Evolutionary conservation across 2,329 filamentous ascomycete genomes (phyloP).

Genomic region (Hypomyces rosellus): DNA sequence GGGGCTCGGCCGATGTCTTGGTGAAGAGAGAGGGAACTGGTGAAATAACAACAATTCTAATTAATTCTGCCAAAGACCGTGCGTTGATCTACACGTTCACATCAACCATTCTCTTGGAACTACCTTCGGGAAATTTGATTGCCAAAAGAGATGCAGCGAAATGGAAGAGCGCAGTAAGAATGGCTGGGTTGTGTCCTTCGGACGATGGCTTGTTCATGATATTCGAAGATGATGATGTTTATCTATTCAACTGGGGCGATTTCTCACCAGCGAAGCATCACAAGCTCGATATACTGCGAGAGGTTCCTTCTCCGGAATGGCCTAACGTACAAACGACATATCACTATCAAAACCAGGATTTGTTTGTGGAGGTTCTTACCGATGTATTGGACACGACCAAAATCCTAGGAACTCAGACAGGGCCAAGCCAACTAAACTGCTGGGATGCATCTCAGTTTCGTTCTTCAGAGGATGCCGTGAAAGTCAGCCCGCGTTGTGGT

Average conservation of each 20-base stretch:
- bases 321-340: background rate
- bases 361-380: background rate
- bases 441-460: background rate
- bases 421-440: background rate
- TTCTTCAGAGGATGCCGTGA: background rate
- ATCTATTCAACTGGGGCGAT: constrained; percentile 1
- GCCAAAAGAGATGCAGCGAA: background rate
- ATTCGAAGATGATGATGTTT: background rate
- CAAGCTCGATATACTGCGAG: background rate
- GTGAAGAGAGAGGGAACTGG: background rate
- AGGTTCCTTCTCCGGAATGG: background rate
- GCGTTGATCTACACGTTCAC: background rate
- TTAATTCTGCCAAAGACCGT: constrained; percentile 4
- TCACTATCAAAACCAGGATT: background rate
- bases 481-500: background rate
- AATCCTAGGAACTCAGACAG: too few relatives aligned
- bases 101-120: background rate
- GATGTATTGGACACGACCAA: too few relatives aligned
- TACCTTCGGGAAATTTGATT: constrained; percentile 2
- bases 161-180: background rate
- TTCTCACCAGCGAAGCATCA: background rate
- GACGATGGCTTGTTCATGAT: constrained; percentile 3
- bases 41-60: background rate
- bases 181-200: background rate
- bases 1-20: background rate